These are phyloP conservation scores for Allantophomopsis cytisporea DNA, from an alignment of 2,329 filamentous ascomycete species.

Conservation along the genomic window DNA sequence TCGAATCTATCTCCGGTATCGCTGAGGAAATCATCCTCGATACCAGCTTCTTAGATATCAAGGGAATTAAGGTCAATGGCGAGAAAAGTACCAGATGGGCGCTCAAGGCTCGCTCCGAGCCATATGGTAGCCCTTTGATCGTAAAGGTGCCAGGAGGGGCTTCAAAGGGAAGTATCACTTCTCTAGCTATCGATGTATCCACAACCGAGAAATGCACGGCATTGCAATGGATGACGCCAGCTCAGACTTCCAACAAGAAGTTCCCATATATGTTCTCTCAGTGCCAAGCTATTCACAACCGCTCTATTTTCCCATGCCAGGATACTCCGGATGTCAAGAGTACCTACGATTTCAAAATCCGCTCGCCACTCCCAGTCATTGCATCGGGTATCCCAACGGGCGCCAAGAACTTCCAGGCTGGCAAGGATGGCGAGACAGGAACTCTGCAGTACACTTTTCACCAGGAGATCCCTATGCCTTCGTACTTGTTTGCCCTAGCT, in stretches of 20 bases:
- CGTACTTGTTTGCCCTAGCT: constrained; percentile 89
- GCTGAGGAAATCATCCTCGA: constrained; percentile 75
- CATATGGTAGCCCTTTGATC: constrained; percentile 60
- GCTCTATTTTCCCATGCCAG: constrained; percentile 91
- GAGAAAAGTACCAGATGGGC: constrained; percentile 49
- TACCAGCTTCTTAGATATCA: constrained; percentile 69
- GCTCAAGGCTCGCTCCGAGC: constrained; percentile 49
- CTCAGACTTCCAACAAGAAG: constrained; percentile 90
- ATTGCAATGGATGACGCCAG: constrained; percentile 87
- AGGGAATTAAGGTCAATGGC: constrained; percentile 56
- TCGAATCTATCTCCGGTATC: constrained; percentile 65
- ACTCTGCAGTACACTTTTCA: constrained; percentile 68
- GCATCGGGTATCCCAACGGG: constrained; percentile 64
- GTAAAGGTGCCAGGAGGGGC: constrained; percentile 44
- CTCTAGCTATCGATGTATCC: constrained; percentile 52
- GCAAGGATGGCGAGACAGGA: constrained; percentile 33
- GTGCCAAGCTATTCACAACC: constrained; percentile 90
- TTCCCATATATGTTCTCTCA: constrained; percentile 97
- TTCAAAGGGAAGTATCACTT: constrained; percentile 35
- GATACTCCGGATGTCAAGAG: constrained; percentile 96
- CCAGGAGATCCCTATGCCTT: constrained; percentile 85
- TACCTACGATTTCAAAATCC: constrained; percentile 82
- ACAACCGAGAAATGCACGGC: constrained; percentile 86
- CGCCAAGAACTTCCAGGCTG: constrained; percentile 32
- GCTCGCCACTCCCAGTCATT: constrained; percentile 77